Evolutionary conservation across 1,139 yeast species (phyloP), one percentile per base, ranked within the genome.

Genomic region (Pichia sp.): DNA sequence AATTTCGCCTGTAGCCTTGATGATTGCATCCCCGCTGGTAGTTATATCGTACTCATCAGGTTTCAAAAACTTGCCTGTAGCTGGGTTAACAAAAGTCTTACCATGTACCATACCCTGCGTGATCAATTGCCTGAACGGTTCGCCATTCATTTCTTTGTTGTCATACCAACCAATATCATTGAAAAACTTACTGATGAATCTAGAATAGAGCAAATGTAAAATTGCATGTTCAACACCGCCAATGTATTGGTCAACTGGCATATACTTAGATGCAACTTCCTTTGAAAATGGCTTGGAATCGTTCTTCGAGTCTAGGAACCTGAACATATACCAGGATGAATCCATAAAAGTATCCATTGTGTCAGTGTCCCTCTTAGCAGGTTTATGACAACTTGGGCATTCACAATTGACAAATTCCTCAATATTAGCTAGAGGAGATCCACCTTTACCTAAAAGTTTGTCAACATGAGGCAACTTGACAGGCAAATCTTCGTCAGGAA

Each of bases 51-150:
- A 65, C 62, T 93, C 97, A 1, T 84, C 83, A 0, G 95, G 95
- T 61, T 81, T 88, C 60, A 93, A 73, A 65, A 87, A 92, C 57
- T 83, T 74, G 0, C 93, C 95, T 46, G 79, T 85, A 0, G 70
- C 71, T 1, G 97, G 95, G 62, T 91, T 86, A 12, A 77, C 75
- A 62, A 70, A 87, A 0, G 99, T 93, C 65, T 81, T 83, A 1
- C 98, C 98, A 61, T 92, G 97, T 4, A 93, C 99, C 99, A 93
- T 93, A 16, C 99, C 99, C 67, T 92, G 99, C 1, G 98, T 92
- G 1, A 93, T 84, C 46, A 93, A 74, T 58, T 80, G 81, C 53
- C 74, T 79, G 63, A 93, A 83, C 0, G 99, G 98, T 66, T 93
- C 99, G 40, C 88, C 89, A 12, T 73, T 72, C 50, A 73, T 34